Percentiles rank a stretch among this genome's conserved stretches.
These are phyloP conservation scores for Xylaria polymorpha DNA, from an alignment of 2,329 filamentous ascomycete genomes.

Conservation along the genomic window DNA sequence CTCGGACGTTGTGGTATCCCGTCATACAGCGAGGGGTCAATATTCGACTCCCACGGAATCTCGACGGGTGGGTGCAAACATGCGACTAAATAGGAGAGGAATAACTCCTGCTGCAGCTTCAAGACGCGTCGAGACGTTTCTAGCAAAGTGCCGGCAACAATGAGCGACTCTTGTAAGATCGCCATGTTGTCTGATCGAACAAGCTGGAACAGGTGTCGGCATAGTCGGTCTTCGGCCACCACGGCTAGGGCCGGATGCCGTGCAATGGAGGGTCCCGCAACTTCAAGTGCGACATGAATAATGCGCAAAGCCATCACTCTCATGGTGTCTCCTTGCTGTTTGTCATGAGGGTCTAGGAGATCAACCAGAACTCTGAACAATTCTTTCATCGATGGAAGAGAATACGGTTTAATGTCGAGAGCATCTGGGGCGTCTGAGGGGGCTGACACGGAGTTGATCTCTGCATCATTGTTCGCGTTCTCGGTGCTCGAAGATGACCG, in stretches of 20 bases:
- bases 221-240: slow-evolving; percentile 91
- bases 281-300: slow-evolving; percentile 95
- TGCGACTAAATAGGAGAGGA: slow-evolving; percentile 91
- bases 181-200: slow-evolving; percentile 97
- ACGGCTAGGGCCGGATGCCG: slow-evolving; percentile 88
- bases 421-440: slow-evolving; percentile 43
- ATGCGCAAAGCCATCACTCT: slow-evolving; percentile 97
- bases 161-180: slow-evolving; percentile 90
- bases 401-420: slow-evolving; percentile 84
- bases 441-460: slow-evolving; percentile 43
- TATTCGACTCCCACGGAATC: slow-evolving; percentile 89
- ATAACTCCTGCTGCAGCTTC: slow-evolving; percentile 96
- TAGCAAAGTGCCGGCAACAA: slow-evolving; percentile 89
- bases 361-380: slow-evolving; percentile 94
- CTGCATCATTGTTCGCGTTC: slow-evolving; percentile 48
- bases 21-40: slow-evolving; percentile 90
- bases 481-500: slow-evolving; percentile 58
- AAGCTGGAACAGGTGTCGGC: slow-evolving; percentile 94
- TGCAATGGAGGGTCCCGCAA: slow-evolving; percentile 93
- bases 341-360: slow-evolving; percentile 91
- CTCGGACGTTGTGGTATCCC: slow-evolving; percentile 93
- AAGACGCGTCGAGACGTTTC: slow-evolving; percentile 90
- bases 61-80: slow-evolving; percentile 95
- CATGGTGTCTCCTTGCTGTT: slow-evolving; percentile 92
- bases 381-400: slow-evolving; percentile 91